Percentiles rank a stretch among this genome's conserved stretches.
These are phyloP conservation scores for Zygosaccharomyces gambellarensis DNA, from an alignment of 805 yeast genomes.

Conservation along the genomic window DNA sequence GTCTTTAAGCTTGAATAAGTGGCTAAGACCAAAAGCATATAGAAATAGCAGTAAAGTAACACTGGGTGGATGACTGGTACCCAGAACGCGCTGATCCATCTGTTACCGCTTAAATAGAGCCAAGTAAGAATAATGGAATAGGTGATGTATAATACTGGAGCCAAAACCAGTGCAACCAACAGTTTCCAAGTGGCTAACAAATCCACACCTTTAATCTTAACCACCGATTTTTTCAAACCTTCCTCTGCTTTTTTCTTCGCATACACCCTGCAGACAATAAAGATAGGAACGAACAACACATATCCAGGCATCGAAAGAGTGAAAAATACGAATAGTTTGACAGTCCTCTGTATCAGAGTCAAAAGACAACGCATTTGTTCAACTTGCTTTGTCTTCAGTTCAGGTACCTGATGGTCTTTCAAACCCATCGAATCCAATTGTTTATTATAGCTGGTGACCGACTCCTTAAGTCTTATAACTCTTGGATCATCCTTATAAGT, in stretches of 20 bases:
- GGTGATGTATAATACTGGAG: constrained; percentile 75
- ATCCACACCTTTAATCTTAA: constrained; percentile 84
- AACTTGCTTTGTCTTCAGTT: constrained; percentile 36
- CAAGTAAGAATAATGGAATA: constrained; percentile 53
- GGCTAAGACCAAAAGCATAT: constrained; percentile 59
- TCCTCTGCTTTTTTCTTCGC: constrained; percentile 66
- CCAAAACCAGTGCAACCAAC: constrained; percentile 73
- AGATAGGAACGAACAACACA: constrained; percentile 78
- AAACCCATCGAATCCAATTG: constrained; percentile 59
- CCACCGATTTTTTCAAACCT: constrained; percentile 87
- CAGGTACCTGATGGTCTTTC: constrained; percentile 67
- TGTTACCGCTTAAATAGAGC: constrained; percentile 30
- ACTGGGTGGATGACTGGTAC: constrained; percentile 17
- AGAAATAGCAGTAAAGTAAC: constrained; percentile 35
- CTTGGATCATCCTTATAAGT: constrained; percentile 69
- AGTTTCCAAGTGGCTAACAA: constrained; percentile 96
- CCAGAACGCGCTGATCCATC: constrained; percentile 33
- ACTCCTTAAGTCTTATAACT: constrained; percentile 54
- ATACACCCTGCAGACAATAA: constrained; percentile 63
- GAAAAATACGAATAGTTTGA: constrained; percentile 49
- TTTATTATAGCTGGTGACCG: constrained; percentile 65
- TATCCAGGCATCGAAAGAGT: constrained; percentile 78
- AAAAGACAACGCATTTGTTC: constrained; percentile 45
- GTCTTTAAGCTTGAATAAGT: constrained; percentile 82
- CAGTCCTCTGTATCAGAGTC: constrained; percentile 48